Evolutionary conservation across 2,329 filamentous ascomycete species (phyloP), one percentile per base, ranked within the genome.

Genomic region (Delphinella strobiligena): DNA sequence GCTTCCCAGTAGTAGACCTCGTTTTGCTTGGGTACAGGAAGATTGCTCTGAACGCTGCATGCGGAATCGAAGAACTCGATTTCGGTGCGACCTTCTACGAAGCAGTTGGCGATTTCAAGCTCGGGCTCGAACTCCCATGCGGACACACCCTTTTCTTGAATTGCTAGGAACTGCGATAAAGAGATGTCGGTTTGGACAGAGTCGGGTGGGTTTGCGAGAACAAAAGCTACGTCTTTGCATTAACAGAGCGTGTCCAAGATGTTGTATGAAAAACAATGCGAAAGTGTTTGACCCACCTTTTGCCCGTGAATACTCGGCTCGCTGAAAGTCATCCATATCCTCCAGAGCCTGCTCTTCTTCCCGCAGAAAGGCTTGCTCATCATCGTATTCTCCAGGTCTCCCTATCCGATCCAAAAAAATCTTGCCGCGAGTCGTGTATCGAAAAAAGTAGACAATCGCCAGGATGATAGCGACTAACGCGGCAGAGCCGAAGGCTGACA

Each of bases 61-160:
- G 93, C 91, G 2, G 87, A 91, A 61, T 98, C 91, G 56, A 93
- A 98, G 65, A 98, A 98, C 60, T 98, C 91, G 47, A 98, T 94
- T 61, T 98, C 91, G 9, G 91, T 98, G 49, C 91, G 78, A 31
- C 69, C 89, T 63, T 98, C 89, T 47, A 98, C 91, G 57, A 98
- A 98, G 62, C 91, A 98, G 62, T 96, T 96, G 50, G 91, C 91
- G 50, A 96, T 95, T 62, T 98, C 91, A 27, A 96, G 67, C 61
- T 98, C 91, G n/a, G 91, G 91, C 61, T 96, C 91, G 54, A 98
- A 98, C 61, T 98, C 91, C 91, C 91, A 98, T 5, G 91, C 91
- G 4, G 91, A 94, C n/a, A 98, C 89, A 37, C 91, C 91, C 62
- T 98, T 98, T 67, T 98, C 91, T 66, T 98, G 91, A 49, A 98